phyloP scores from a whole-genome alignment of 768 basidiomycete genomes.

The Ephemerocybe angulata region DNA sequence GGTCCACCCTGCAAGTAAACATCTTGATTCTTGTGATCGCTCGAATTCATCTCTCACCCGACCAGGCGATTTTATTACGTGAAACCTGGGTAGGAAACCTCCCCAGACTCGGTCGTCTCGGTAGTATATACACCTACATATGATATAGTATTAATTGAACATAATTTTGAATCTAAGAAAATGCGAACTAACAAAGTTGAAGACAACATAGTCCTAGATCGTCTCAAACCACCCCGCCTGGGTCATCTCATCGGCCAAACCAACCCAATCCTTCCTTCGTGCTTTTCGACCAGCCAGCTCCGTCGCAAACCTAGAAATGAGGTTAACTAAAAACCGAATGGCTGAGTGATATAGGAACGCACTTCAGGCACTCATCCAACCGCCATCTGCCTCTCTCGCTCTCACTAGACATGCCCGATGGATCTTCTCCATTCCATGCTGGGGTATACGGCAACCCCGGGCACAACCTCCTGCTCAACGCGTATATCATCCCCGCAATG shows the following conservation, averaged over 20 bases:
- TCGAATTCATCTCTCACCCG: too few species aligned
- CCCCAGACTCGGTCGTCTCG: too few species aligned
- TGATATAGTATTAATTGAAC: not conserved
- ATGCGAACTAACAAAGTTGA: too few species aligned
- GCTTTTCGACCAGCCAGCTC: constrained; percentile 79
- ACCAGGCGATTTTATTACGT: too few species aligned
- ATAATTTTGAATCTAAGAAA: not conserved
- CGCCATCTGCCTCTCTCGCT: constrained; percentile 60
- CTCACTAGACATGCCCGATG: constrained; percentile 27
- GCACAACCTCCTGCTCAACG: constrained; percentile 64
- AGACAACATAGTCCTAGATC: not conserved
- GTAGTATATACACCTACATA: not conserved
- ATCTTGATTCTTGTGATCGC: too few species aligned
- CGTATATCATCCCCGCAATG: constrained; percentile 85
- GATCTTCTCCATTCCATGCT: constrained; percentile 38
- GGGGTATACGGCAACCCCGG: constrained; percentile 80
- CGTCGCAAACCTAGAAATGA: constrained; percentile 64
- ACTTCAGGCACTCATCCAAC: constrained; percentile 81
- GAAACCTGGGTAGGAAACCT: too few species aligned
- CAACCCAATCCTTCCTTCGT: constrained; percentile 57
- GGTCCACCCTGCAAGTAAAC: not conserved
- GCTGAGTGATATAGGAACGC: constrained; percentile 13
- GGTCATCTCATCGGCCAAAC: constrained; percentile 70
- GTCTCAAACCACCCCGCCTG: constrained; percentile 72
- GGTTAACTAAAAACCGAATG: not conserved